These are phyloP conservation scores for Penicillium sp. DNA, from an alignment of 2,329 filamentous ascomycete species.

Conservation along the genomic window DNA sequence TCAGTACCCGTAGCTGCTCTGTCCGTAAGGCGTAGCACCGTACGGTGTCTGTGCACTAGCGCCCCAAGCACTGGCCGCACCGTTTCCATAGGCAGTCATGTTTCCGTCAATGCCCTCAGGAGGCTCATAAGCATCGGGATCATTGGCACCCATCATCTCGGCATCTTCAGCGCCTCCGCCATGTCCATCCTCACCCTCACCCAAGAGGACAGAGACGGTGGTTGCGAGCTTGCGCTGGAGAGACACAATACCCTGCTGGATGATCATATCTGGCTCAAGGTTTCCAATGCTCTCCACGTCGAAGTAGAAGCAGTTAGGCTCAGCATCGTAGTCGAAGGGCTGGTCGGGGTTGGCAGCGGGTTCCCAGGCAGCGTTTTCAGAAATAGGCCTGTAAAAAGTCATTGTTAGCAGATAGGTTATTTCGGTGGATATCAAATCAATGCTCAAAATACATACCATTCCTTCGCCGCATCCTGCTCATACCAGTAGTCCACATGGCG, in stretches of 20 bases:
- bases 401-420: background rate
- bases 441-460: slow-evolving; percentile 65
- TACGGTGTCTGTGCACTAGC: slow-evolving; percentile 59
- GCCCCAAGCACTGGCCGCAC: slow-evolving; percentile 65
- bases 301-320: slow-evolving; percentile 83
- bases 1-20: slow-evolving; percentile 38
- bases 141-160: slow-evolving; percentile 51
- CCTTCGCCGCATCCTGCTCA: slow-evolving; percentile 75
- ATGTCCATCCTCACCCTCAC: slow-evolving; percentile 55
- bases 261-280: slow-evolving; percentile 84
- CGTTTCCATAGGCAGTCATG: slow-evolving; percentile 45
- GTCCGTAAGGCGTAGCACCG: slow-evolving; percentile 63
- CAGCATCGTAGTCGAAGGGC: slow-evolving; percentile 85
- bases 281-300: slow-evolving; percentile 88
- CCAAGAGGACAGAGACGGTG: slow-evolving; percentile 66
- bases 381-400: slow-evolving; percentile 35
- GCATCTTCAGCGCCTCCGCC: slow-evolving; percentile 49
- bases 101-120: slow-evolving; percentile 46
- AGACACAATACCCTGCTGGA: slow-evolving; percentile 83
- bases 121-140: slow-evolving; percentile 51
- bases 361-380: slow-evolving; percentile 65
- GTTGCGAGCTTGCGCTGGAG: slow-evolving; percentile 86
- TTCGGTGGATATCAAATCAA: background rate
- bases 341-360: slow-evolving; percentile 76
- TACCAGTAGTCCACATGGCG: slow-evolving; percentile 93